phyloP scores from a whole-genome alignment of 306 rosid genomes.

The Corylus avellana region DNA sequence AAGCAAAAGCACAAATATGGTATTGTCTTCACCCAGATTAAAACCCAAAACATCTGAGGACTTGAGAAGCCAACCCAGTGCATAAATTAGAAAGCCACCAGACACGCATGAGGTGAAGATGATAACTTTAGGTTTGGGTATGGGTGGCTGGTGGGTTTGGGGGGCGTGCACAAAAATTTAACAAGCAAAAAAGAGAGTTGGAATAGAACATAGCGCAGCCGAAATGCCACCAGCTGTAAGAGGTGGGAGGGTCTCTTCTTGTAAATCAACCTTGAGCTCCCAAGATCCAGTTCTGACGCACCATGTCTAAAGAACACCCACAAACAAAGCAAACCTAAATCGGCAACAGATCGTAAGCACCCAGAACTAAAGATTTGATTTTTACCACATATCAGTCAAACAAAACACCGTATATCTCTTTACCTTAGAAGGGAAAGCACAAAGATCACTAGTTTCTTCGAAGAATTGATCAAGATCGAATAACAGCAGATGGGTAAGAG shows the following conservation, averaged over 20 bases:
- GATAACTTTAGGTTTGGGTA: not conserved
- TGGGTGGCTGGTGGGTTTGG: too few species aligned
- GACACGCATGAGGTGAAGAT: not conserved
- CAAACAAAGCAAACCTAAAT: not conserved
- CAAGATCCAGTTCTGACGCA: too few species aligned
- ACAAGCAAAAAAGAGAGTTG: not conserved
- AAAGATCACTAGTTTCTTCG: not conserved
- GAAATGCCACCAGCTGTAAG: too few species aligned
- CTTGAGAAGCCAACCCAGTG: not conserved
- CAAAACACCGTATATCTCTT: not conserved
- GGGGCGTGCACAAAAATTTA: not conserved
- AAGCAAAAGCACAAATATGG: not conserved
- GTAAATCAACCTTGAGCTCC: slow-evolving; percentile 92
- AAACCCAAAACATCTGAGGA: not conserved
- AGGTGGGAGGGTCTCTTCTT: slow-evolving; percentile 87
- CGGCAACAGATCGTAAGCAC: slow-evolving; percentile 34
- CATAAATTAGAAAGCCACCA: not conserved
- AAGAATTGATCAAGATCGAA: not conserved
- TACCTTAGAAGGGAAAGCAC: slow-evolving; percentile 1
- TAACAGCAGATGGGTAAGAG: not conserved
- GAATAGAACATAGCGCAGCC: too few species aligned
- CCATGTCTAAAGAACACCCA: slow-evolving; percentile 41
- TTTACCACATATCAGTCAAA: not conserved
- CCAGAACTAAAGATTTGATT: not conserved
- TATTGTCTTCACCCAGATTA: not conserved